Evolutionary conservation across 352 stramenopile species (phyloP), one percentile per base, ranked within the genome.

Genomic region (Globisporangium paroecandrum): DNA sequence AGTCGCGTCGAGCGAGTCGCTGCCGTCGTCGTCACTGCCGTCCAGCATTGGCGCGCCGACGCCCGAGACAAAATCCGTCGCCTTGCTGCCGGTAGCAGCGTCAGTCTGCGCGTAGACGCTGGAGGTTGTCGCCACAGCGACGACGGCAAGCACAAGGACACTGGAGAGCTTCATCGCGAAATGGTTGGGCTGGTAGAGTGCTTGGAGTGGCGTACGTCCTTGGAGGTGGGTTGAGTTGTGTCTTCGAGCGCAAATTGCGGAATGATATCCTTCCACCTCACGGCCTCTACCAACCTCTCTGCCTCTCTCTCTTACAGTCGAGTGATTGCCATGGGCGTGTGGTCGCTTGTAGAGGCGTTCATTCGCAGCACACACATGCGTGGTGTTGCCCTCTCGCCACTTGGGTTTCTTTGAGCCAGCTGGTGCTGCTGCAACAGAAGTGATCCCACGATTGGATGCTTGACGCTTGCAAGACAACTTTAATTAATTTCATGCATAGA

Each of bases 1-100:
- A 1, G 57, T 41, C 29, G 27, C 34, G 15, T 58, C 46, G n/a
- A 71, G 59, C 27, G 66, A 77, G 61, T 18, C 34, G 62, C 67
- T 74, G 55, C 60, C 64, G 5, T 41, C 38, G 10, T 64, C 41
- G 20, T 63, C 65, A 36, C 63, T 65, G 6, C 49, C 46, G 8
- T 66, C 46, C 12, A 60, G 63, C 32, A 57, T 51, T 2, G 60
- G 56, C 29, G 59, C 57, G 13, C 61, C 47, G 57, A 66, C 63
- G 20, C 64, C 57, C 34, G 63, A 41, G 60, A 72, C 18, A 32
- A 72, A 72, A 46, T 49, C 63, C 15, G 62, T 47, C 20, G 46
- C 46, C 20, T n/a, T 47, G 46, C 51, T 63, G 32, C 38, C 24
- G 4, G 63, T 38, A 43, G 36, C 36, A 3, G 53, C 66, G 32